Evolutionary conservation across 2,329 filamentous ascomycete genomes (phyloP), one percentile per base, ranked within the genome.

Genomic region (Talaromyces sp.): DNA sequence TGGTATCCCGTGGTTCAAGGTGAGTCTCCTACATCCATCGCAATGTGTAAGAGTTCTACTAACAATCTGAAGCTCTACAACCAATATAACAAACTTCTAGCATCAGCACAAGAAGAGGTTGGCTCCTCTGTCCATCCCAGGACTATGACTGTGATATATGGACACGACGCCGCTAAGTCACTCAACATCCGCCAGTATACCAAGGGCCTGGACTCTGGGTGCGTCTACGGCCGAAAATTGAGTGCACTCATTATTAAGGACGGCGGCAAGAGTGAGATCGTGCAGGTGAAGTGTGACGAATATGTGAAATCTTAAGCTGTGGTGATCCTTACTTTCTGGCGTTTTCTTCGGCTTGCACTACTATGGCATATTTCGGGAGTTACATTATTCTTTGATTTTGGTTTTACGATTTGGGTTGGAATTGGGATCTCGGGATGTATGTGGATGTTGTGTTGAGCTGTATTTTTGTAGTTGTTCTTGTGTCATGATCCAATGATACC

Each of bases 171-270:
- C 25, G 88, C 89, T 72, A 79, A 80, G 2, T 93, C 92, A 0
- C 84, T 96, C 29, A 84, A 85, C 72, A 77, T 90, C 19, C 77
- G 86, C 59, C 82, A 85, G 58, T 96, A 91, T 77, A 91, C 89
- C 3, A 91, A 93, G 73, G 95, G 95, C 0, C 81, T 98, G 56
- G 95, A 98, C 77, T 91, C 90, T 0, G 89, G 88, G 0, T 98
- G 95, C 75, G 88, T 92, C 2, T 86, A 85, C 68, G 93, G 93
- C 11, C 88, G 88, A 1, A 83, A 87, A 68, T 80, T 99, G 69
- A 92, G 90, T 0, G 93, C 91, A 1, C 77, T 97, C 66, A 83
- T 97, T 2, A 86, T 97, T 40, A 86, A 90, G 70, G 85, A 83
- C 2, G 79, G 80, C 47, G 75, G 82, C 68, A 74, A 78, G 49